Evolutionary conservation across 2,329 filamentous ascomycete genomes (phyloP).

Genomic region (Ophiostoma novo-ulmi): DNA sequence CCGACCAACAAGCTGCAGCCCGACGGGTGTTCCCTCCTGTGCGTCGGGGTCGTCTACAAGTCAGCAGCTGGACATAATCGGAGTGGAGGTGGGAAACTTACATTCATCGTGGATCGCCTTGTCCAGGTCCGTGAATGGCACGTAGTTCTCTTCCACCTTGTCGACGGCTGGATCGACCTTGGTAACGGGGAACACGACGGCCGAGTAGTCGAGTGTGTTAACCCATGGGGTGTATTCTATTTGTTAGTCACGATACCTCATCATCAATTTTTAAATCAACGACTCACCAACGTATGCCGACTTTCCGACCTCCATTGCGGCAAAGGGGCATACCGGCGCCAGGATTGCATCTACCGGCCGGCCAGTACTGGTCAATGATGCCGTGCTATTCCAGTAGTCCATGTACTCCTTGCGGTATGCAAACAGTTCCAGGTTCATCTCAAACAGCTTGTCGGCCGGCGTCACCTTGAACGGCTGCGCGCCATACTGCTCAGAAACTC

Average conservation of each 20-base stretch:
- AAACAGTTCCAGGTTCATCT: constrained; percentile 43
- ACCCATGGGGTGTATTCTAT: constrained; percentile 56
- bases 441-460: constrained; percentile 34
- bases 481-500: constrained; percentile 19
- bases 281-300: not conserved
- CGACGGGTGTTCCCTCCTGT: not conserved
- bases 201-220: constrained; percentile 65
- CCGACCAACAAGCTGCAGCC: not conserved
- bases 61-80: not conserved
- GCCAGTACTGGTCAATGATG: constrained; percentile 27
- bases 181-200: constrained; percentile 53
- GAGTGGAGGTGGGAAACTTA: not conserved
- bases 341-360: constrained; percentile 21
- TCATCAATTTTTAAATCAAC: no score
- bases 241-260: no score
- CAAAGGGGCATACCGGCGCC: constrained; percentile 12
- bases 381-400: constrained; percentile 59
- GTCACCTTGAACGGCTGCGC: constrained; percentile 26
- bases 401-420: constrained; percentile 50
- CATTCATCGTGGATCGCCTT: not conserved
- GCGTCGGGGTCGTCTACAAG: not conserved
- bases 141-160: constrained; percentile 2
- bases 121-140: not conserved
- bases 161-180: constrained; percentile 17
- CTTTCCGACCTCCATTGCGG: constrained; percentile 16